Conservation (phyloP, 495 filamentous ascomycete species). For the Penicillium pulvis region DNA sequence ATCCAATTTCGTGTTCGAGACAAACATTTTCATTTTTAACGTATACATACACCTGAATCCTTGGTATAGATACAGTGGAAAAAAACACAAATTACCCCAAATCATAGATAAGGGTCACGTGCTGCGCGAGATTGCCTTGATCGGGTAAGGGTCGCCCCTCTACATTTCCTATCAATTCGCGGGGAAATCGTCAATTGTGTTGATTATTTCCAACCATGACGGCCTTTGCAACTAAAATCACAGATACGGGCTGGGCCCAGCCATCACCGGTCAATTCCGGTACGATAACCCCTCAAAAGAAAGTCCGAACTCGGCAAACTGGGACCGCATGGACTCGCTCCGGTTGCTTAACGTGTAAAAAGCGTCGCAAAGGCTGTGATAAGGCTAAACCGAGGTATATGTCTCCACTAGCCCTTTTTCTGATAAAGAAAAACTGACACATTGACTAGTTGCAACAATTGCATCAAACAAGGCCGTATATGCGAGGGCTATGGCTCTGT, state of each 20-base stretch:
- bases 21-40: neutral
- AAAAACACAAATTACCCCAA: neutral
- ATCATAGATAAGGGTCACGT: slow-evolving; percentile 22
- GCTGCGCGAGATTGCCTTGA: slow-evolving; percentile 20
- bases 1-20: neutral
- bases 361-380: slow-evolving; percentile 47
- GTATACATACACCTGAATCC: neutral
- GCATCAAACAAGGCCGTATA: slow-evolving; percentile 37
- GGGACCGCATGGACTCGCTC: slow-evolving; percentile 47
- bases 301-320: slow-evolving; percentile 33
- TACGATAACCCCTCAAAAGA: slow-evolving; percentile 15
- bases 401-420: neutral
- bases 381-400: slow-evolving; percentile 44
- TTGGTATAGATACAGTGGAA: neutral
- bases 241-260: slow-evolving; percentile 16
- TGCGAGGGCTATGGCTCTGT: slow-evolving; percentile 51
- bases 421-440: slow-evolving; percentile 7
- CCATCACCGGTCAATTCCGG: slow-evolving; percentile 11
- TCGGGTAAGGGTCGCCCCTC: slow-evolving; percentile 17
- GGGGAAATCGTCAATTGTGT: slow-evolving; percentile 18
- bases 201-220: slow-evolving; percentile 19
- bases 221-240: slow-evolving; percentile 7
- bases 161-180: slow-evolving; percentile 25
- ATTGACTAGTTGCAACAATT: slow-evolving; percentile 39
- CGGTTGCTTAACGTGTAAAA: slow-evolving; percentile 48